Conservation (phyloP, 2,329 filamentous ascomycete genomes). For the Fonsecaea erecta region DNA sequence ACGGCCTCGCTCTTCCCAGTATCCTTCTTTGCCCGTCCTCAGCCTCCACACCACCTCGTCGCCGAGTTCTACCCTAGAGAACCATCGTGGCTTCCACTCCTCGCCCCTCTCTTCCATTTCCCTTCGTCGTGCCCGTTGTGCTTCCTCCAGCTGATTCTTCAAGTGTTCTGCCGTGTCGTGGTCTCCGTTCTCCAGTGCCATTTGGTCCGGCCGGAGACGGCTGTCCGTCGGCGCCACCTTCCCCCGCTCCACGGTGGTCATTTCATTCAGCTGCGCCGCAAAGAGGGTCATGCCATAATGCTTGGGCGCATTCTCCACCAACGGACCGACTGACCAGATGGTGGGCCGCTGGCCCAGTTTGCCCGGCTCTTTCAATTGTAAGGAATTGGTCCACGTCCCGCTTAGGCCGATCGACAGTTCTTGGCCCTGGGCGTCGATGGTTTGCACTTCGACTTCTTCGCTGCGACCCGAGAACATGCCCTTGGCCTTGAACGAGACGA, state of each 20-base stretch:
- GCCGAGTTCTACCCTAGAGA: conserved; percentile 66
- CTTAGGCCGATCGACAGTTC: conserved; percentile 69
- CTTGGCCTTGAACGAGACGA: conserved; percentile 89
- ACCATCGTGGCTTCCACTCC: conserved; percentile 79
- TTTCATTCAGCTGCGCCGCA: conserved; percentile 83
- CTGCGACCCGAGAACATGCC: conserved; percentile 96
- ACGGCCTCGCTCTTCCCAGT: conserved; percentile 83
- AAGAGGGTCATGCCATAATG: conserved; percentile 90
- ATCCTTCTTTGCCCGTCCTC: conserved; percentile 79
- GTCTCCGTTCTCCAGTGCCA: conserved; percentile 78
- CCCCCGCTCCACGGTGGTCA: conserved; percentile 76
- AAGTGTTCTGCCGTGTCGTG: conserved; percentile 81
- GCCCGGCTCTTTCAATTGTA: conserved; percentile 69
- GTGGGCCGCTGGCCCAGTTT: conserved; percentile 63
- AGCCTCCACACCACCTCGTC: conserved; percentile 71
- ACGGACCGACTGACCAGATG: conserved; percentile 76
- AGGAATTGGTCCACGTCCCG: conserved; percentile 82
- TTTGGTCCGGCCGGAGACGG: conserved; percentile 83
- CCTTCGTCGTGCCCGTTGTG: conserved; percentile 74
- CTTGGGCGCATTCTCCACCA: conserved; percentile 78
- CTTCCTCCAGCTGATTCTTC: conserved; percentile 84
- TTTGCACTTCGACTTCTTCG: conserved; percentile 83
- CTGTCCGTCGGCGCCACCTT: conserved; percentile 81
- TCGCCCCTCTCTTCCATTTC: conserved; percentile 77
- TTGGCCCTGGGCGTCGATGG: conserved; percentile 68